Evolutionary conservation across 176 grass and related monocot species (phyloP), one percentile per base, ranked within the genome.

Genomic region (Phoenix roebelenii): DNA sequence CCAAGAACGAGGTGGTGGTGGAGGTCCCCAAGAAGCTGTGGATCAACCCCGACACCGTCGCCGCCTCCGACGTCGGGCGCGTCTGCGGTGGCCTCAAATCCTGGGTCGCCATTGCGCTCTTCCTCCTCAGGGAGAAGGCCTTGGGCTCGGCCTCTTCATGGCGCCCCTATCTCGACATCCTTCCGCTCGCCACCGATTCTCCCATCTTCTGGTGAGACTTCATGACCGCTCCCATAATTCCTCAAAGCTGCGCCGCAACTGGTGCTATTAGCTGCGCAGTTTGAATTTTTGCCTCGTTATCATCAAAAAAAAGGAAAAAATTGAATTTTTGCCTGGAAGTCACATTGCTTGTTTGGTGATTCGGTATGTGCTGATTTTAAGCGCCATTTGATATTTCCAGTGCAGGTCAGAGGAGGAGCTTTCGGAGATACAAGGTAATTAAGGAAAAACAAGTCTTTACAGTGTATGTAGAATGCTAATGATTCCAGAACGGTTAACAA

Each of bases 331-430:
- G 4, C 28, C 28, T 30, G 28, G 28, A 30, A 30, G 28, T 67
- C 57, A 2, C 35, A 5, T 52, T 44, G 52, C 39, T 1, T 44
- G 35, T 44, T 44, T 44, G 35, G 28, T 30, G 28, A 32, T 79
- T 22, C 15, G n/a, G 16, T 22, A 19, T n/a, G 23, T 68, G 61
- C 68, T 72, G 72, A 63, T 63, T 63, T 85, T 66, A 66, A 79
- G 20, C 76, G 63, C 29, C 60, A 63, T 73, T 65, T 82, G 59
- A 55, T 89, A 82, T 71, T 77, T 92, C 72, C 88, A 89, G 84
- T 86, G 84, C 88, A 98, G 87, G 93, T 85, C 93, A 73, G 93
- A 92, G 79, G 78, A 92, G 66, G 93, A 98, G 93, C 84, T 98
- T 63, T 69, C 69, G 63, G 81, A 89, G 76, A 98, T 92, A 69